phyloP scores from a whole-genome alignment of 2,329 filamentous ascomycete genomes.

The Paecilomyces niveus region DNA sequence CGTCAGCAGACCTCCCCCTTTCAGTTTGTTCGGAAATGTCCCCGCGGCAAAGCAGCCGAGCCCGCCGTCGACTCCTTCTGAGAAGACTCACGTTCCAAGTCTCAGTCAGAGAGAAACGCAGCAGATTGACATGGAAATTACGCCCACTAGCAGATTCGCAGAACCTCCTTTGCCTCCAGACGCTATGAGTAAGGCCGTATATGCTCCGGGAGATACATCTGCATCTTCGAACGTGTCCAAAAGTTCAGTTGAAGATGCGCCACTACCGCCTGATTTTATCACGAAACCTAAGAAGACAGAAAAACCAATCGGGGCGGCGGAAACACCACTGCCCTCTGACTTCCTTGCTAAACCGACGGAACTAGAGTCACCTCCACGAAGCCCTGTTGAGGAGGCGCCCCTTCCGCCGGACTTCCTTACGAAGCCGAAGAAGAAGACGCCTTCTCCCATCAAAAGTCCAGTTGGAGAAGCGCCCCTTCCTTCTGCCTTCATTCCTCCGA shows the following conservation, averaged over 20 bases:
- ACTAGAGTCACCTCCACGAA: constrained; percentile 2
- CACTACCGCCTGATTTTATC: constrained; percentile 18
- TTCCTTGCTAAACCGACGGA: constrained; percentile 15
- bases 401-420: constrained; percentile 18
- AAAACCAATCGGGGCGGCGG: constrained; percentile 6
- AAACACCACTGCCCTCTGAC: constrained; percentile 23
- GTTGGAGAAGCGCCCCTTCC: background rate
- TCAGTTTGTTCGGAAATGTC: constrained; percentile 19
- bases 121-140: constrained; percentile 20
- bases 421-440: constrained; percentile 5
- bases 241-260: constrained; percentile 12
- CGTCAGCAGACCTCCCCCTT: constrained; percentile 23
- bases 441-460: background rate
- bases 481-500: constrained; percentile 5
- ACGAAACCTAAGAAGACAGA: constrained; percentile 7
- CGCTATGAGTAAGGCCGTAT: constrained; percentile 38
- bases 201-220: constrained; percentile 43
- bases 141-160: constrained; percentile 22
- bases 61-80: constrained; percentile 24
- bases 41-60: constrained; percentile 14
- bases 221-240: constrained; percentile 26
- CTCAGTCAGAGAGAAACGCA: constrained; percentile 26
- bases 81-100: constrained; percentile 22
- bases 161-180: constrained; percentile 41
- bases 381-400: constrained; percentile 14